These are phyloP conservation scores for Geotrichum citri-aurantii DNA, from an alignment of 1,139 yeast genomes.

Conservation along the genomic window DNA sequence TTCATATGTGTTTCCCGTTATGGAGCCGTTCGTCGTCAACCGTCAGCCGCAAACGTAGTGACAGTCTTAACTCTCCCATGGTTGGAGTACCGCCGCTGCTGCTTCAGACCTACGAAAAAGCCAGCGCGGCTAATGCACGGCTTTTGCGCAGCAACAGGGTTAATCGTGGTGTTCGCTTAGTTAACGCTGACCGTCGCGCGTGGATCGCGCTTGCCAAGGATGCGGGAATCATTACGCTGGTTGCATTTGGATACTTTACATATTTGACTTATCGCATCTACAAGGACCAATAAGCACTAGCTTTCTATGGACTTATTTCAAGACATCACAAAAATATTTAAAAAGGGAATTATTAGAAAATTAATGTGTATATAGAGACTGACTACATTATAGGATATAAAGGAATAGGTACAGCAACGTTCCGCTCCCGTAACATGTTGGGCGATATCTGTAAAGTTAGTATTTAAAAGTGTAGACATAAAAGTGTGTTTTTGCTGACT, in stretches of 20 bases:
- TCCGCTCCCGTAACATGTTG: neutral
- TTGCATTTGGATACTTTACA: constrained; percentile 4
- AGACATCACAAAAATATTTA: neutral
- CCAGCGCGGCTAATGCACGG: neutral
- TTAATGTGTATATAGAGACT: neutral
- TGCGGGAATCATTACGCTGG: constrained; percentile 3
- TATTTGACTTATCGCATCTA: constrained; percentile 15
- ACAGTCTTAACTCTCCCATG: neutral
- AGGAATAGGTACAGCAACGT: constrained; percentile 6
- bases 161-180: neutral
- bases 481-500: neutral
- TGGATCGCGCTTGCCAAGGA: constrained; percentile 14
- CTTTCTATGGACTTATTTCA: neutral
- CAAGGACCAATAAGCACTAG: neutral
- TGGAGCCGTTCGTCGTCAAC: neutral
- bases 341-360: neutral
- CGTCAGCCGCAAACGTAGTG: neutral
- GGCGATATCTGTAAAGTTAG: constrained; percentile 6
- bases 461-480: neutral
- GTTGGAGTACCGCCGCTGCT: neutral
- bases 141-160: neutral
- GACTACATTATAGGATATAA: constrained; percentile 3
- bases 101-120: neutral
- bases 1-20: constrained; percentile 10
- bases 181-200: neutral